Evolutionary conservation across 305 asterid genomes (phyloP), one percentile per base, ranked within the genome.

Genomic region (Rubia balearica): DNA sequence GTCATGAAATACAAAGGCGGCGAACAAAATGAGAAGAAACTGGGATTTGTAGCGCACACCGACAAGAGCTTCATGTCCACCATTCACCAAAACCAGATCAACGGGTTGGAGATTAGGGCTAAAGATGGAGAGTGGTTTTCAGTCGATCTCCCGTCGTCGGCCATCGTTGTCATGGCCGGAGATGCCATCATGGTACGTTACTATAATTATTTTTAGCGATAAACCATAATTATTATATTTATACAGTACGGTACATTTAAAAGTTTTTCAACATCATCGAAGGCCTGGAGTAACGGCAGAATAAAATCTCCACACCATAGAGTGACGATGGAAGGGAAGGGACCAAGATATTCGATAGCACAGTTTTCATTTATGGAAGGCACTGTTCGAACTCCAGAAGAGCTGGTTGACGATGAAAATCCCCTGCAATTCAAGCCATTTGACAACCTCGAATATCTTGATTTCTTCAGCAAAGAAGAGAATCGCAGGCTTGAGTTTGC

Each of bases 221-320:
- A n/a, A n/a, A n/a, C n/a, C n/a, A n/a, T n/a, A n/a, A n/a, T n/a
- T n/a, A n/a, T n/a, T n/a, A n/a, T n/a, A n/a, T n/a, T n/a, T n/a
- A n/a, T n/a, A n/a, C n/a, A n/a, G n/a, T n/a, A n/a, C n/a, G n/a
- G n/a, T n/a, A n/a, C n/a, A n/a, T n/a, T n/a, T n/a, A n/a, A n/a
- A n/a, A n/a, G n/a, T n/a, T n/a, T n/a, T n/a, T n/a, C n/a, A n/a
- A n/a, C n/a, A n/a, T n/a, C 8, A 16, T 53, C 6, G 40, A 72
- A 90, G 96, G 95, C 91, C 27, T 90, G 96, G 96, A 86, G 95
- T 87, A 88, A 88, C 36, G 67, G 80, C 12, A 80, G 88, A 75
- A 86, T 90, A 81, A 76, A 76, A 36, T 85, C 96, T 14, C 85
- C 91, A 3, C 81, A 69, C 42, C 95, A 90, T 55, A 77, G 82